Evolutionary conservation across 2,329 filamentous ascomycete genomes (phyloP).

Genomic region (Fusarium cicatricum): DNA sequence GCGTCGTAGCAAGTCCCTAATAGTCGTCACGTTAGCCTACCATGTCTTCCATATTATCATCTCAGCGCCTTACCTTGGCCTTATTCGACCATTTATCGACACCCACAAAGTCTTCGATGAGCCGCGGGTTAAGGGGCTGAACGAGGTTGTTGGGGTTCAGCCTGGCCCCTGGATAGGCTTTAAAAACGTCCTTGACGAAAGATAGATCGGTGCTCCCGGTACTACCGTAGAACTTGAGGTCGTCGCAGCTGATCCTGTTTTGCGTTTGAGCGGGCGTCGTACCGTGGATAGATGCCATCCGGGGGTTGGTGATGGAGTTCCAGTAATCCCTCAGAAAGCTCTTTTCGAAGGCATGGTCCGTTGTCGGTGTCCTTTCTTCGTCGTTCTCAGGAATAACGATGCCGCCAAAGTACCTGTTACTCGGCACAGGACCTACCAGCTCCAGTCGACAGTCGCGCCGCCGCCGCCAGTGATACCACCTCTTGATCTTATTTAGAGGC

Average conservation of each 20-base stretch:
- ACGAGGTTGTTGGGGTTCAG: neutral
- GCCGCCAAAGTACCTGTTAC: too few relatives aligned
- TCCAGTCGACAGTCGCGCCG: too few relatives aligned
- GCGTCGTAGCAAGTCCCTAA: neutral
- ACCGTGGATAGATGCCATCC: neutral
- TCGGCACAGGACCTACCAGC: too few relatives aligned
- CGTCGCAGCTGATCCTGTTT: neutral
- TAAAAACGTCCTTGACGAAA: too few relatives aligned
- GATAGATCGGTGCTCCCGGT: neutral
- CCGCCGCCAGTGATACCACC: too few relatives aligned
- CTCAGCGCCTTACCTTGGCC: neutral
- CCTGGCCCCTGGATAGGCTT: too few relatives aligned
- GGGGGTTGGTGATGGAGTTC: neutral
- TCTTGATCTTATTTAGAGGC: too few relatives aligned
- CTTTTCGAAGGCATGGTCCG: too few relatives aligned
- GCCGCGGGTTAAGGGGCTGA: neutral
- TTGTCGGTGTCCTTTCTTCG: too few relatives aligned
- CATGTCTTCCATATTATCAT: neutral
- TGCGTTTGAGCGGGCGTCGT: neutral
- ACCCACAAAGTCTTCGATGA: neutral
- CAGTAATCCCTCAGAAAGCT: conserved; percentile 12
- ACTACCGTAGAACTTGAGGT: neutral
- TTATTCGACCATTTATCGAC: neutral
- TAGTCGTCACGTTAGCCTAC: neutral
- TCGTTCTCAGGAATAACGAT: too few relatives aligned